Base-by-base conservation (phyloP, 148 eudicot species). In the Suaeda aralocaspica region DNA sequence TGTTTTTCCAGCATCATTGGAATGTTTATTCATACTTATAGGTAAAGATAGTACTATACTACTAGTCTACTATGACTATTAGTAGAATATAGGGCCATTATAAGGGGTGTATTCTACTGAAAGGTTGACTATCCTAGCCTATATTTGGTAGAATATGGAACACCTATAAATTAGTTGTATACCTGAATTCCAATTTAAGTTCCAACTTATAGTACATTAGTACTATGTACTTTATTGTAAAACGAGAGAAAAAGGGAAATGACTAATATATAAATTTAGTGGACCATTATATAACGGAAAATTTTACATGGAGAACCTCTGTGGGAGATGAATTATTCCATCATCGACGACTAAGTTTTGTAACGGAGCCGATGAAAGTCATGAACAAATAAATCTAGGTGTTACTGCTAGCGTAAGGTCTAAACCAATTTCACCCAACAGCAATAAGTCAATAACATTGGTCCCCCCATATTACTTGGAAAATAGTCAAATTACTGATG, bases 101-200 rank as follows among this genome's bases (percentile, higher is more conserved):
- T 46, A 44, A 45, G 1, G 26, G 16, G 9, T 34, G 18, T 36
- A 36, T 57, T 61, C 2, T 69, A 28, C 62, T 59, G 44, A 69
- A 30, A 70, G 73, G 65, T 28, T 44, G 21, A 22, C 10, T 8
- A n/a, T 19, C 57, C 65, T 44, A 55, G 30, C 41, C 53, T 31
- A 58, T 21, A 15, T 34, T 34, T 33, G 60, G 41, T 60, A 41
- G 72, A 39, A 49, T 61, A 68, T 72, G 72, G 68, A 60, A 28
- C 67, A 59, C 72, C 78, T 68, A 58, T n/a, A 10, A 18, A 39
- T 28, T 56, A 36, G 52, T 56, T 22, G 58, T 45, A 36, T 9
- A 65, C 64, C 69, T 13, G 0, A 25, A 5, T 39, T n/a, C n/a
- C n/a, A n/a, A n/a, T n/a, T n/a, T n/a, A n/a, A n/a, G n/a, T n/a